Evolutionary conservation across 306 rosid species (phyloP), one percentile per base, ranked within the genome.

Genomic region (Lagenaria siceraria): DNA sequence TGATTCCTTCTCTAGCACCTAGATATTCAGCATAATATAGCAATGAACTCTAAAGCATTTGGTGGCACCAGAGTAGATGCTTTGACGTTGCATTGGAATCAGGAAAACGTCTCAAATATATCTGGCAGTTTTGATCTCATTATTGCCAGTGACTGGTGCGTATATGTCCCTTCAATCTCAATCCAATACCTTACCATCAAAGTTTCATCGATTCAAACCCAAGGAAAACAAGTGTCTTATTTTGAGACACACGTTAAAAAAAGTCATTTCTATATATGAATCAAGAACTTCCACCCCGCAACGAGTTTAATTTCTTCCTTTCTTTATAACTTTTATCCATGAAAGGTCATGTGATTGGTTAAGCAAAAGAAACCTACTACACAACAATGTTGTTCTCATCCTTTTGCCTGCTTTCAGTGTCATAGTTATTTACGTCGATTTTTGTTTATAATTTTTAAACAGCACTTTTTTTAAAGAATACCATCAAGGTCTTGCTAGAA

Each of bases 381-480:
- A 18, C 1, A 63, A 63, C 25, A 63, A 33, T 4, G 73, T 38
- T 68, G 43, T 69, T 69, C 40, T 72, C 40, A 8, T 27, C 33
- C 33, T 29, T 29, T 29, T 29, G 14, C 5, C 60, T 43, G 15
- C 74, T n/a, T 19, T 40, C 31, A 17, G 19, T 38, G 74, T n/a
- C 74, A 11, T 40, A 27, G 22, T 46, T 48, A 46, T 71, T 65
- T 43, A 70, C 21, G 40, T 25, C 18, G 7, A 27, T 49, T 49
- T 71, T 77, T 78, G 65, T 72, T 82, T n/a, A 77, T 42, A 59
- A 77, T 53, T 76, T 76, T 84, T 46, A 78, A 77, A 76, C 97
- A 91, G 98, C 92, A 93, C 97, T 40, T 89, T 91, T 80, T 89
- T 91, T 63, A 88, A 91, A 81, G 97, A 91, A 76, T 88, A 88